These are phyloP conservation scores for Paratinospora sagittata DNA, from an alignment of 164 flowering plant genomes.

Conservation along the genomic window DNA sequence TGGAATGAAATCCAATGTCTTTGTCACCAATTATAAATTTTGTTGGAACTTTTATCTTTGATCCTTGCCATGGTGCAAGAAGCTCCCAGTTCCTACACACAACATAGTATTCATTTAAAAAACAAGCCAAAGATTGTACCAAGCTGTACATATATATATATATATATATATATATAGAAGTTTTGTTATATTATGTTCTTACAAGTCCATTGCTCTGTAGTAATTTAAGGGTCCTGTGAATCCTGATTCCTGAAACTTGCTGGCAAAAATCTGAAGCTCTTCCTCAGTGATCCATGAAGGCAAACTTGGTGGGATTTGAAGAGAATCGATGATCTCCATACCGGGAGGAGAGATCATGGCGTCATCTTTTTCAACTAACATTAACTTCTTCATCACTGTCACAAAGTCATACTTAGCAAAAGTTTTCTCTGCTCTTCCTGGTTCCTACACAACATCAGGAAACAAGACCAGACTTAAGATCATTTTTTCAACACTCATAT, in stretches of 20 bases:
- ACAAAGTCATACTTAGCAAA: constrained; percentile 37
- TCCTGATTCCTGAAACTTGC: constrained; percentile 44
- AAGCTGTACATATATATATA: not conserved
- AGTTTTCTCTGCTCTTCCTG: constrained; percentile 50
- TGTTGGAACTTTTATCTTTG: constrained; percentile 22
- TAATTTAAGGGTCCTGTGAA: constrained; percentile 50
- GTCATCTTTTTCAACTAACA: constrained; percentile 19
- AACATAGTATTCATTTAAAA: not conserved
- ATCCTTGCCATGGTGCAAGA: constrained; percentile 29
- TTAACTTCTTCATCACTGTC: constrained; percentile 41
- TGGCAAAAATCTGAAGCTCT: constrained; percentile 37
- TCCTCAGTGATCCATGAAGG: constrained; percentile 56
- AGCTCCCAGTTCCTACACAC: constrained; percentile 28
- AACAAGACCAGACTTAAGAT: not conserved
- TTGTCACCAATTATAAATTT: constrained; percentile 26
- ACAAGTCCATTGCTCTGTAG: constrained; percentile 50
- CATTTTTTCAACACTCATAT: too few relatives aligned
- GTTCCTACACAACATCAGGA: constrained; percentile 24
- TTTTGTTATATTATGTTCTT: constrained; percentile 8
- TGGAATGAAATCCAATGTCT: constrained; percentile 21
- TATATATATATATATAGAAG: too few relatives aligned
- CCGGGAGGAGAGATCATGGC: constrained; percentile 40
- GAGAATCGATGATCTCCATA: constrained; percentile 35
- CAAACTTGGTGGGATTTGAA: constrained; percentile 17
- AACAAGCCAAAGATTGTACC: not conserved